Base-by-base conservation (phyloP, 805 yeast species). In the Kluyveromyces aestuarii region DNA sequence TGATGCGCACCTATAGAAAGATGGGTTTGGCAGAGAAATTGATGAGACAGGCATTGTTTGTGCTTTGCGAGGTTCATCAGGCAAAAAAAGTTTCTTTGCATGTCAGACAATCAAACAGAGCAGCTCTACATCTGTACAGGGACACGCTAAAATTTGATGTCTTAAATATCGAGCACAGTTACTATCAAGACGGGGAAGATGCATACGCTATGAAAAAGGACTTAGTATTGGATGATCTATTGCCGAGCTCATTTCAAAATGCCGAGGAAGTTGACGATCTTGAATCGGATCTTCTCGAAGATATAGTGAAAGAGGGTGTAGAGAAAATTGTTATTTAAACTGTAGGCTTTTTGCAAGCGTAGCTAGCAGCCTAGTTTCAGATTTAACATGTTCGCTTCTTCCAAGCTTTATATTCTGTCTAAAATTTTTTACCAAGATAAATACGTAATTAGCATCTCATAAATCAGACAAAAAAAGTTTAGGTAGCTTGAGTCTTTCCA, bases 401-500 rank as follows among this genome's bases (percentile, higher is more conserved):
- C 8, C 7, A 44, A 18, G n/a, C 39, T 39, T 30, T 30, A 2
- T 13, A 30, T 30, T 7, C 19, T 17, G 35, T 39, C 39, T 16
- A 14, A 16, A 18, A 13, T 14, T 40, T 9, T 19, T n/a, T 43
- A 48, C 40, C 44, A 48, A 18, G 37, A 44, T 40, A 30, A 35
- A 41, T 27, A 38, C 41, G 33, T n/a, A 27, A 42, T 37, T 40
- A 35, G 40, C 41, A 43, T 49, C 52, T 17, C 41, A 41, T 19
- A 19, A 30, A 53, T 81, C 86, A 81, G 86, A 79, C 59, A 77
- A 74, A 71, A 72, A 71, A 71, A 73, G 67, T 30, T 79, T 76
- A 89, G 96, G 96, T 89, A 89, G 96, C 96, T 82, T 78, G 96
- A 81, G 75, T 87, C 86, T 87, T 87, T 89, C 96, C 96, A 89